Conservation (phyloP, 768 basidiomycete species). For the Leccinum boreale region DNA sequence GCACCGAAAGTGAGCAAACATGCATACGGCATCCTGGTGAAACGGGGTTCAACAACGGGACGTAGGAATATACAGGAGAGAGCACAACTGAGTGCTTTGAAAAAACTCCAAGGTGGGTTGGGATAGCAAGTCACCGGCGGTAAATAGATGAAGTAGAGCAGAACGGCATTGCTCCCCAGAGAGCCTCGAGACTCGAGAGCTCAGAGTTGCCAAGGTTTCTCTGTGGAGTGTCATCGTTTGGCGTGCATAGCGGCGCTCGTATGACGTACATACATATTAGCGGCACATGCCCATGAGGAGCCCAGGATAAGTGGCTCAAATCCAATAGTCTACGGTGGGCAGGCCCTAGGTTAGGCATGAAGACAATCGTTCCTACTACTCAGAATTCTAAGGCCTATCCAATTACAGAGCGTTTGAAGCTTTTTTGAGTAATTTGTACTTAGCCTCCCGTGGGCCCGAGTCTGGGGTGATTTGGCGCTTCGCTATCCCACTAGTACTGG, state of each 20-base stretch:
- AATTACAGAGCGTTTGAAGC: too few species aligned
- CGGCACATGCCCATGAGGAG: too few species aligned
- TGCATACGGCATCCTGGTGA: not conserved
- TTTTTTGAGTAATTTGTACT: too few species aligned
- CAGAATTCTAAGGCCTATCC: too few species aligned
- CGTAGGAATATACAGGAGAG: not conserved
- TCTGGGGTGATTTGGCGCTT: not conserved
- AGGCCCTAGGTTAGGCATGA: too few species aligned
- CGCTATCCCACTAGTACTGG: not conserved
- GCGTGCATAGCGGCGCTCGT: not conserved
- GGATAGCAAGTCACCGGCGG: not conserved
- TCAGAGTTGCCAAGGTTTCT: not conserved
- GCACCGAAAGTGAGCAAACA: slow-evolving; percentile 20
- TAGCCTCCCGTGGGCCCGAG: too few species aligned
- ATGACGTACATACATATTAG: too few species aligned
- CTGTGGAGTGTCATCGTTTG: not conserved
- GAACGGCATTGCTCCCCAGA: not conserved
- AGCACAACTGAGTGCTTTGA: not conserved
- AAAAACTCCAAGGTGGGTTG: not conserved
- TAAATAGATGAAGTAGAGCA: not conserved
- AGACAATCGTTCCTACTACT: too few species aligned
- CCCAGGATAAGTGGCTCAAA: too few species aligned
- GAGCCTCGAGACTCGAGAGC: not conserved
- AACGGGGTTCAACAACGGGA: not conserved
- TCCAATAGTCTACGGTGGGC: too few species aligned